Evolutionary conservation across 768 basidiomycete genomes (phyloP).

Genomic region (Mycena indigotica): DNA sequence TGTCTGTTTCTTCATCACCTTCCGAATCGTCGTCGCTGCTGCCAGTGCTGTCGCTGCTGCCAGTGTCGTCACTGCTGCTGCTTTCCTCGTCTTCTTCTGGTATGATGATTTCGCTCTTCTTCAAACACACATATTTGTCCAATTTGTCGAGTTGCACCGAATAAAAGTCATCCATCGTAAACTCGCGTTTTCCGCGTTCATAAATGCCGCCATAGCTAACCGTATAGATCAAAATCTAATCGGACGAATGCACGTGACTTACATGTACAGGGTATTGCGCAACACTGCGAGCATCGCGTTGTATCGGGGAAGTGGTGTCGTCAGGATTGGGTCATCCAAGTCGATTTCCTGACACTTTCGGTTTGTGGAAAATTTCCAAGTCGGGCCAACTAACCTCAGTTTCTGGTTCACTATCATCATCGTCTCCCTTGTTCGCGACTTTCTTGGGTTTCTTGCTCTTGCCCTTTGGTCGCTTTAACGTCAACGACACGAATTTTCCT

Average conservation of each 20-base stretch:
- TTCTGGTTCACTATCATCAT: constrained; percentile 23
- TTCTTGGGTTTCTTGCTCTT: constrained; percentile 34
- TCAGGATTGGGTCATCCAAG: constrained; percentile 64
- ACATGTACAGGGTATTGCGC: constrained; percentile 86
- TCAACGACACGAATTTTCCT: constrained; percentile 78
- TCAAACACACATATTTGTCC: constrained; percentile 75
- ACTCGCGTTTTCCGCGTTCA: constrained; percentile 80
- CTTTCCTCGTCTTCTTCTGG: constrained; percentile 62
- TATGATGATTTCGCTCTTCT: constrained; percentile 62
- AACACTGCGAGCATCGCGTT: constrained; percentile 88
- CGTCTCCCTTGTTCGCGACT: constrained; percentile 18
- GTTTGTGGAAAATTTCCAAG: too few relatives aligned
- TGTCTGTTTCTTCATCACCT: constrained; percentile 41
- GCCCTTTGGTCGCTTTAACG: constrained; percentile 73
- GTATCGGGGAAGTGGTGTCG: constrained; percentile 72
- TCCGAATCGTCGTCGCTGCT: constrained; percentile 47
- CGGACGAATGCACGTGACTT: constrained; percentile 28
- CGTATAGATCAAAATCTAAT: neutral
- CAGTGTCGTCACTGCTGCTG: constrained; percentile 56
- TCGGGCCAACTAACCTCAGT: too few relatives aligned
- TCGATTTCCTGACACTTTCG: constrained; percentile 50
- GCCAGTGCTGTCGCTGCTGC: constrained; percentile 36
- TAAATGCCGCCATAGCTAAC: constrained; percentile 85
- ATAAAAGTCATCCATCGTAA: constrained; percentile 89
- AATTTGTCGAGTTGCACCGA: constrained; percentile 81